These are phyloP conservation scores for Pachysolen tannophilus DNA, from an alignment of 805 yeast species.

Conservation along the genomic window DNA sequence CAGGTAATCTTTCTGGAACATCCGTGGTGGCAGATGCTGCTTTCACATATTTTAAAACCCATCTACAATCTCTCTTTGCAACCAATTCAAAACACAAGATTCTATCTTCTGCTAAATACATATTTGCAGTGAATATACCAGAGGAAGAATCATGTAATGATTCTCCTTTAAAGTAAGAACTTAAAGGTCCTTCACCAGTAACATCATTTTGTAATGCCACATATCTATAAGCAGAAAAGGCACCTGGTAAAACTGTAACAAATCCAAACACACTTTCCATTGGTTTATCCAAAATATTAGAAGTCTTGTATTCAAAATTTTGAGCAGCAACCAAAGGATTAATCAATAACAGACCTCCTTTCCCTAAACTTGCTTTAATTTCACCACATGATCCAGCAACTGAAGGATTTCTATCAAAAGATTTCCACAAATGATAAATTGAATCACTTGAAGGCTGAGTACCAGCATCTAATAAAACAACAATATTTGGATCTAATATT, in stretches of 20 bases:
- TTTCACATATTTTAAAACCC: slow-evolving; percentile 80
- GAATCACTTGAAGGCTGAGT: slow-evolving; percentile 84
- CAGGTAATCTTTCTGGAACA: slow-evolving; percentile 84
- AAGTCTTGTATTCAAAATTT: slow-evolving; percentile 93
- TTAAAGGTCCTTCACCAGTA: slow-evolving; percentile 65
- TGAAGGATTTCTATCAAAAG: slow-evolving; percentile 65
- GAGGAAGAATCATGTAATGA: slow-evolving; percentile 59
- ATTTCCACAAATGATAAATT: slow-evolving; percentile 82
- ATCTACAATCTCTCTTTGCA: slow-evolving; percentile 67
- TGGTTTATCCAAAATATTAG: slow-evolving; percentile 92
- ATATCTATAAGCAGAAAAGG: slow-evolving; percentile 90
- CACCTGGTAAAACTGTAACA: slow-evolving; percentile 92
- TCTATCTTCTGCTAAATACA: slow-evolving; percentile 97
- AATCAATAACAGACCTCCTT: slow-evolving; percentile 16
- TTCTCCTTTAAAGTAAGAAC: slow-evolving; percentile 90
- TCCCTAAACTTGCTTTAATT: slow-evolving; percentile 78
- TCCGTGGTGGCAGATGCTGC: slow-evolving; percentile 91
- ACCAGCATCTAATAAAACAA: slow-evolving; percentile 87
- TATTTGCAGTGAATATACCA: slow-evolving; percentile 87
- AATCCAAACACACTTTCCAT: slow-evolving; percentile 93
- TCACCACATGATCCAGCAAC: slow-evolving; percentile 99
- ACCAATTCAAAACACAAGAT: slow-evolving; percentile 91
- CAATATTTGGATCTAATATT: slow-evolving; percentile 70
- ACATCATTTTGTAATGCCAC: slow-evolving; percentile 61
- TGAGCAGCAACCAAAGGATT: slow-evolving; percentile 89